Conservation (phyloP, 768 basidiomycete genomes). For the Termitomyces bulborhizus region DNA sequence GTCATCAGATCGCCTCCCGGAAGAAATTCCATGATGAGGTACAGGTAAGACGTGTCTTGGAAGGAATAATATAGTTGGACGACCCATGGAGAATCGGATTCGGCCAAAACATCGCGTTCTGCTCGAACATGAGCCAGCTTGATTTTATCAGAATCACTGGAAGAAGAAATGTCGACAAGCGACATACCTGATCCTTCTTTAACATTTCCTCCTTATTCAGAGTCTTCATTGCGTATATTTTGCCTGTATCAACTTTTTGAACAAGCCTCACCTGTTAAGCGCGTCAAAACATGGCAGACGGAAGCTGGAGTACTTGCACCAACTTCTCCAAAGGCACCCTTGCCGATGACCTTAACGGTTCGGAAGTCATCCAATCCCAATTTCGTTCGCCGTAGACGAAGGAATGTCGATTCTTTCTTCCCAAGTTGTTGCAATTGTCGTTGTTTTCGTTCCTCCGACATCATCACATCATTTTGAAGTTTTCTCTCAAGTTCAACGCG, state of each 20-base stretch:
- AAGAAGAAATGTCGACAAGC: not conserved
- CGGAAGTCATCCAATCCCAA: conserved; percentile 89
- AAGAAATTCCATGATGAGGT: conserved; percentile 98
- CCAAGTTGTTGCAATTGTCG: conserved; percentile 80
- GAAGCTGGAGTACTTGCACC: conserved; percentile 14
- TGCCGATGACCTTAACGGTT: conserved; percentile 98
- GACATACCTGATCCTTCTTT: conserved; percentile 89
- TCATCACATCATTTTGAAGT: conserved; percentile 60
- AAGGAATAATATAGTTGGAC: conserved; percentile 98
- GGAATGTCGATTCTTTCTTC: conserved; percentile 82
- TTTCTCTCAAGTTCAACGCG: conserved; percentile 84
- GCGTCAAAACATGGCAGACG: not conserved
- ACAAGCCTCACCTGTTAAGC: conserved; percentile 71
- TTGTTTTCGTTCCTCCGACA: conserved; percentile 81
- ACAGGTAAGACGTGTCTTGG: conserved; percentile 88
- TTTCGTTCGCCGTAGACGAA: conserved; percentile 84
- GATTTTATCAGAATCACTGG: not conserved
- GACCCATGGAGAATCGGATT: conserved; percentile 94
- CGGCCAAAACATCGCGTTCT: conserved; percentile 93
- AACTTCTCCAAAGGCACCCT: conserved; percentile 98
- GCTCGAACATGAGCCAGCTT: conserved; percentile 97
- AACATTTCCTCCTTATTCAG: conserved; percentile 98
- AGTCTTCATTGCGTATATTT: conserved; percentile 99
- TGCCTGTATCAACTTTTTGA: conserved; percentile 94
- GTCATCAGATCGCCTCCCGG: conserved; percentile 99